Evolutionary conservation across 1,139 yeast genomes (phyloP), one percentile per base, ranked within the genome.

Genomic region (Debaryomycetaceae sp.): DNA sequence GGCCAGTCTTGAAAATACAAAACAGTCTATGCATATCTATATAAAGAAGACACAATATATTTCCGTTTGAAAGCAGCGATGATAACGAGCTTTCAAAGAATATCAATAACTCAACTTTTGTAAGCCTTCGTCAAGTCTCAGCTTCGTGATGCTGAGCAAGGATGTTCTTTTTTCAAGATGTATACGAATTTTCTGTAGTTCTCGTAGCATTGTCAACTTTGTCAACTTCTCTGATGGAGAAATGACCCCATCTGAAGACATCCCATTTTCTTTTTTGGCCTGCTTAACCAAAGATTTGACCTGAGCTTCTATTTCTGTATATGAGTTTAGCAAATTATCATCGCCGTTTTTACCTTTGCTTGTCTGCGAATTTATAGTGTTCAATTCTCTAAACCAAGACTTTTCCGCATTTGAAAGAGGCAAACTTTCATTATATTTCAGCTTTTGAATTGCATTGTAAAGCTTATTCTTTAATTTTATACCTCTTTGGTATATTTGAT

Each of bases 321-420:
- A 27, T 8, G 31, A 27, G 31, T 11, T 4, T 11, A 27, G 11
- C 31, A 27, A 27, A 27, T 11, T 27, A 7, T 27, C 11, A 8
- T 27, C 31, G 8, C 31, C 31, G 4, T 27, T 11, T 7, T 27
- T 7, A 3, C 31, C 53, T 14, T 46, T 39, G 9, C 47, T 45
- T 4, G 57, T 41, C 23, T 50, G 44, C 6, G 39, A 45, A 44
- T 51, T 60, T 29, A 67, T 52, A 0, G 52, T 34, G 45, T 72
- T 70, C 27, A 74, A 55, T 47, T 74, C 77, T 34, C 58, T 58
- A 41, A 68, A 63, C 76, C 77, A 74, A 5, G 46, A 43, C 39
- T 52, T 60, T 48, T 74, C 79, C 5, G 65, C 65, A 5, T 55
- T 52, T 0, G 76, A 68, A 20, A 72, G 51, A 4, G 76, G 76